Evolutionary conservation across 1,284 basidiomycete species (phyloP).

Genomic region (Ceratobasidium sp.): DNA sequence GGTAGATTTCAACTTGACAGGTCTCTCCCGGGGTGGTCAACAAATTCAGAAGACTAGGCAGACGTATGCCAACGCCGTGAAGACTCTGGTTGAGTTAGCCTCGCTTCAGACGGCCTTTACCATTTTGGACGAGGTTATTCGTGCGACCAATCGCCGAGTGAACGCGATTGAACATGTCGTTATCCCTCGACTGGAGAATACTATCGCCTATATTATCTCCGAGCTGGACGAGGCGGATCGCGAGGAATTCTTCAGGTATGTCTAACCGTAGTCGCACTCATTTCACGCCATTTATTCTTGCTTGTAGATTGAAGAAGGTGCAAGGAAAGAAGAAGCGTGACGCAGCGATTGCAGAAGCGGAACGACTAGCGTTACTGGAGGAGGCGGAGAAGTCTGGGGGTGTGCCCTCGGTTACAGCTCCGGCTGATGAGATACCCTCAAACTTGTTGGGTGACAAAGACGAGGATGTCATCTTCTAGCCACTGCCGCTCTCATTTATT

Average conservation of each 20-base stretch:
- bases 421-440: conserved; percentile 43
- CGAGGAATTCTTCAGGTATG: conserved; percentile 92
- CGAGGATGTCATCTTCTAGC: conserved; percentile 89
- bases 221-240: conserved; percentile 97
- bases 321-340: conserved; percentile 97
- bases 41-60: conserved; percentile 93
- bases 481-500: neutral
- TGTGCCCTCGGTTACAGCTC: conserved; percentile 45
- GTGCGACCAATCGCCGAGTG: conserved; percentile 95
- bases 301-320: conserved; percentile 85
- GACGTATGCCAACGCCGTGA: conserved; percentile 95
- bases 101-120: conserved; percentile 98
- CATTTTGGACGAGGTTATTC: conserved; percentile 98
- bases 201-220: conserved; percentile 94
- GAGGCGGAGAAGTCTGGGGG: conserved; percentile 42
- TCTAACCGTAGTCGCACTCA: neutral
- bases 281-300: neutral
- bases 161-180: conserved; percentile 99
- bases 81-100: conserved; percentile 95
- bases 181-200: conserved; percentile 95
- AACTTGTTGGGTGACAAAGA: conserved; percentile 85
- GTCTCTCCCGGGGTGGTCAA: conserved; percentile 94
- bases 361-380: conserved; percentile 49
- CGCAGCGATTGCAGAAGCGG: conserved; percentile 58
- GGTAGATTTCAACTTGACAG: conserved; percentile 97